phyloP scores from a whole-genome alignment of 495 filamentous ascomycete species.

The Lentithecium fluviatile region DNA sequence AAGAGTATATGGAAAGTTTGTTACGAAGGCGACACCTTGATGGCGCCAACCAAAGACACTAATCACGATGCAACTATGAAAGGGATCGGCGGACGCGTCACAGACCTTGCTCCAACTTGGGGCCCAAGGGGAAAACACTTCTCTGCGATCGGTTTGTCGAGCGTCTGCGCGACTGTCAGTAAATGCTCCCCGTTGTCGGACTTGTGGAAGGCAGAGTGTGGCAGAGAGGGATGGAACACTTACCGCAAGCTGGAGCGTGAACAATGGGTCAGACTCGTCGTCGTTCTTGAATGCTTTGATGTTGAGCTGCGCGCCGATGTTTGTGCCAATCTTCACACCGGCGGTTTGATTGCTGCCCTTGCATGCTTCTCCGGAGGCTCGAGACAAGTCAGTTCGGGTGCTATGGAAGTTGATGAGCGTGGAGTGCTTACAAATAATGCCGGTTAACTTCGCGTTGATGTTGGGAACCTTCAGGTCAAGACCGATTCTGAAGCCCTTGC shows the following conservation, averaged over 20 bases:
- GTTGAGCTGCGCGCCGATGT: conserved; percentile 23
- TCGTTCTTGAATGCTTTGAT: conserved; percentile 10
- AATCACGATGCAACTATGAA: no score
- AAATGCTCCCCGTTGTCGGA: neutral
- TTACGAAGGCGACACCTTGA: no score
- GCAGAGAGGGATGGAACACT: neutral
- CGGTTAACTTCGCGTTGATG: conserved; percentile 35
- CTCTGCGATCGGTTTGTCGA: conserved; percentile 14
- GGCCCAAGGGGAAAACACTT: conserved; percentile 4
- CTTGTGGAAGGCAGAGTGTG: neutral
- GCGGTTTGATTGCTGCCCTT: neutral
- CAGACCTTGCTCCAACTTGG: no score
- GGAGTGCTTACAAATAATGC: conserved; percentile 37
- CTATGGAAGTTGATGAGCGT: neutral
- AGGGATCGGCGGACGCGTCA: no score
- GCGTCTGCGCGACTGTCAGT: neutral
- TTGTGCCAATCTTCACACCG: conserved; percentile 15
- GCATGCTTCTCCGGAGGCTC: conserved; percentile 21
- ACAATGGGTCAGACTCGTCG: conserved; percentile 16
- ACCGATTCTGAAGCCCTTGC: conserved; percentile 42
- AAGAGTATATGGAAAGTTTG: no score
- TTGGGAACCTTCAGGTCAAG: conserved; percentile 41
- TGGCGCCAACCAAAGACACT: no score
- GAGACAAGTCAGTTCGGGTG: neutral
- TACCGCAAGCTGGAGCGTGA: conserved; percentile 29